Evolutionary conservation across 805 yeast species (phyloP), one percentile per base, ranked within the genome.

Genomic region (Wickerhamiella shivajii): DNA sequence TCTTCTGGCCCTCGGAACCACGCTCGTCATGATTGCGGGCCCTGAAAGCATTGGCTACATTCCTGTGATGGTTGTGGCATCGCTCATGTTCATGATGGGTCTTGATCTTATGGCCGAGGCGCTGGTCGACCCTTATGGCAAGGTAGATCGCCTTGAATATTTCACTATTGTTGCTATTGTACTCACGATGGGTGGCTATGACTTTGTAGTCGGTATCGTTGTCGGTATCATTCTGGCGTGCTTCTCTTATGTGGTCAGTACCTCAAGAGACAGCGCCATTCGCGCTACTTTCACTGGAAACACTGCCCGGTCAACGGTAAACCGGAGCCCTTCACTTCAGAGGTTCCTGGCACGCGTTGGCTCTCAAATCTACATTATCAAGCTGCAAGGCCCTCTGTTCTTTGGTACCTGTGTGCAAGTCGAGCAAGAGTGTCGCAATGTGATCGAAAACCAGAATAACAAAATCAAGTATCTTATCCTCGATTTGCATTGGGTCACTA

Each of bases 401-500:
- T 90, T 90, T 55, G 98, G 98, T 2, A 83, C 96, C 0, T 85
- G 87, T 52, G 93, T 93, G 14, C 79, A 87, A 2, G 76, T 90
- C 29, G 98, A 90, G 55, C 66, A 69, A 26, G 67, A 70, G 33
- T 75, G 87, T 37, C 66, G 90, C 38, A 28, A 24, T n/a, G 30
- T 43, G 9, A 18, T 38, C 14, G 41, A 37, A 14, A 59, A 59
- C 5, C 56, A 75, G 41, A 69, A 81, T 46, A 84, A 76, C 24
- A 61, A 64, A n/a, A 75, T 90, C 45, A 72, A 78, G 47, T 90
- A 74, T 51, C 59, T 90, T 41, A 71, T 90, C 32, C 52, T 90
- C 30, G 98, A 90, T 56, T 74, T 90, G 66, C 75, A 75, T 44
- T 72, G 76, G 24, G 93, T 90, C 19, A 66, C 42, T 47, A 70